Evolutionary conservation across 768 basidiomycete genomes (phyloP), one percentile per base, ranked within the genome.

Genomic region (Xerocomus spinulosus): DNA sequence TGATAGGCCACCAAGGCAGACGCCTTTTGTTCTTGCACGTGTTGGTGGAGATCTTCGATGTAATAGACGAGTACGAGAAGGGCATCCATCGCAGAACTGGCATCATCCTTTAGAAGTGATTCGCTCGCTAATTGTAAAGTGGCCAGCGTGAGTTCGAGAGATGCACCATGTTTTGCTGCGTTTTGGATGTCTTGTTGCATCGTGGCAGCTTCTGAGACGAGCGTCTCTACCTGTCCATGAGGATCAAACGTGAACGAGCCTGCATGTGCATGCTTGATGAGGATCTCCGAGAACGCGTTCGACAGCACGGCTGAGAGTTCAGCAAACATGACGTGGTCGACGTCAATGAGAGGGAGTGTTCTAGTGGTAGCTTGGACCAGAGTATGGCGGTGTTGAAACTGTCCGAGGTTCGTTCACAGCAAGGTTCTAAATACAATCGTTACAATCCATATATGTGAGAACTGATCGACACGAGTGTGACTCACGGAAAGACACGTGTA

Each of bases 171-270:
- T 10, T 17, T 30, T 14, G 21, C 24, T 32, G 47, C 47, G 9
- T 46, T 41, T 8, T 29, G 17, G 13, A 55, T 41, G 25, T 55
- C 54, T 7, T 39, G 26, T 5, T 54, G 52, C 26, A 54, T 54
- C 2, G 14, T 15, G 9, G 40, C 17, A 17, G 36, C 46, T 14
- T 46, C 13, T 7, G 42, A 42, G 21, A 49, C 18, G 10, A 54
- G 39, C 3, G 4, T 30, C 10, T 17, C 12, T 24, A 54, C 28
- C 13, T 54, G 52, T 2, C 13, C 3, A 12, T 36, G 20, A 3
- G 35, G 20, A 21, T 37, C 20, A 6, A 12, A 37, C 14, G 35
- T 4, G 35, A 12, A 20, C 10, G 35, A 20, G 18, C n/a, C n/a
- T n/a, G 18, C 35, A 20, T 23, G 35, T 6, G 35, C n/a, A n/a